phyloP scores from a whole-genome alignment of 495 filamentous ascomycete genomes.

The Hypoxylon fragiforme region DNA sequence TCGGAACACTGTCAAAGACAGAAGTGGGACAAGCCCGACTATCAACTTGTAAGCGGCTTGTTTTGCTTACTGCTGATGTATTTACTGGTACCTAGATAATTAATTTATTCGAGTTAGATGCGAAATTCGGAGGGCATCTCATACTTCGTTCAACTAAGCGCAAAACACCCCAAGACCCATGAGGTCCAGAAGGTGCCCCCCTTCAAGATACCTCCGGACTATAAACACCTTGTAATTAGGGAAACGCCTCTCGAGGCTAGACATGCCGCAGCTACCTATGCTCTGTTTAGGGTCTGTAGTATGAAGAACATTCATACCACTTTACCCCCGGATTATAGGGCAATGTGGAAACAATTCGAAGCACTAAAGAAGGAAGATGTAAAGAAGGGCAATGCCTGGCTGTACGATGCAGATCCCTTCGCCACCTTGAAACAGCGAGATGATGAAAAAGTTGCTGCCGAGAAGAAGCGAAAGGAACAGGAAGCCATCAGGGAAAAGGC shows the following conservation, averaged over 20 bases:
- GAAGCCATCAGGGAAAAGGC: slow-evolving; percentile 66
- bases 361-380: slow-evolving; percentile 76
- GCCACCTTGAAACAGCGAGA: slow-evolving; percentile 75
- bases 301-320: slow-evolving; percentile 94
- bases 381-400: slow-evolving; percentile 77
- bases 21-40: slow-evolving; percentile 94
- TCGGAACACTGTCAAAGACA: slow-evolving; percentile 94
- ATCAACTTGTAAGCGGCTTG: slow-evolving; percentile 56
- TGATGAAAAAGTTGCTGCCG: slow-evolving; percentile 66
- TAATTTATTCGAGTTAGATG: slow-evolving; percentile 22
- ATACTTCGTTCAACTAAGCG: slow-evolving; percentile 76
- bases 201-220: slow-evolving; percentile 74
- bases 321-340: slow-evolving; percentile 84
- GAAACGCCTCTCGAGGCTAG: slow-evolving; percentile 83
- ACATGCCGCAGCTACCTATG: slow-evolving; percentile 90
- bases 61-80: slow-evolving; percentile 21
- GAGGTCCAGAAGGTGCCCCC: slow-evolving; percentile 74
- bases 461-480: slow-evolving; percentile 69
- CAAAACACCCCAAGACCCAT: slow-evolving; percentile 79
- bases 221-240: slow-evolving; percentile 68
- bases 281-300: slow-evolving; percentile 85
- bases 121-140: slow-evolving; percentile 64
- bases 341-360: slow-evolving; percentile 87
- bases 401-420: slow-evolving; percentile 97
- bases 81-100: slow-evolving; percentile 30